Evolutionary conservation across 495 filamentous ascomycete genomes (phyloP).

Genomic region (Podospora sp.): DNA sequence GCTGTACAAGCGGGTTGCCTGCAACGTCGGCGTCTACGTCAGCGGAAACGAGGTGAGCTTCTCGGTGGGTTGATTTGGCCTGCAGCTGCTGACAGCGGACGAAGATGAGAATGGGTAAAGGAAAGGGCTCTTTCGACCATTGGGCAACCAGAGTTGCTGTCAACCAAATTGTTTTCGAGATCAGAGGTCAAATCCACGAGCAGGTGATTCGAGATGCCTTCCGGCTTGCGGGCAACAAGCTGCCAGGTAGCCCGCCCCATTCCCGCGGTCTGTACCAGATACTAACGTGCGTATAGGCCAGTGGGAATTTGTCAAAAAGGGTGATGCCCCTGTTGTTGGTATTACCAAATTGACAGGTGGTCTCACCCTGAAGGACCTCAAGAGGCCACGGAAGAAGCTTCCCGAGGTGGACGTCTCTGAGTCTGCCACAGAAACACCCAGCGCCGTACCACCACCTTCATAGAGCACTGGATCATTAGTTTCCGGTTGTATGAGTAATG

Average conservation of each 20-base stretch:
- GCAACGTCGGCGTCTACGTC: slow-evolving; percentile 92
- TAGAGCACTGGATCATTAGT: slow-evolving; percentile 14
- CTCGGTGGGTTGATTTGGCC: not conserved
- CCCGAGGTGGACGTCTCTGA: slow-evolving; percentile 40
- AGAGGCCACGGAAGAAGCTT: slow-evolving; percentile 70
- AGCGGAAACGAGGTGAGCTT: slow-evolving; percentile 81
- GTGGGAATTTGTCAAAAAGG: slow-evolving; percentile 92
- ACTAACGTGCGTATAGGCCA: slow-evolving; percentile 60
- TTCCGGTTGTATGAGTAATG: slow-evolving; percentile 16
- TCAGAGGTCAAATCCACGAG: slow-evolving; percentile 91
- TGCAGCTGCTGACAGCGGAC: slow-evolving; percentile 26
- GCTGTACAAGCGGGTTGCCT: slow-evolving; percentile 84
- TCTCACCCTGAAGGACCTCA: slow-evolving; percentile 78
- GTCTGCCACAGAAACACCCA: slow-evolving; percentile 13
- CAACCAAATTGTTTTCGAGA: slow-evolving; percentile 86
- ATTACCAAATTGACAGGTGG: slow-evolving; percentile 85
- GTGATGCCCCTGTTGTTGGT: slow-evolving; percentile 88
- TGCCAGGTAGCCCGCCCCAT: slow-evolving; percentile 68
- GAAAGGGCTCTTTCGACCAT: slow-evolving; percentile 95
- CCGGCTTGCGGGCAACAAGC: slow-evolving; percentile 88
- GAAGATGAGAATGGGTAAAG: slow-evolving; percentile 92
- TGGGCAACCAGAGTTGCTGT: slow-evolving; percentile 89
- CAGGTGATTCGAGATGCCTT: slow-evolving; percentile 93
- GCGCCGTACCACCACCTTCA: slow-evolving; percentile 31
- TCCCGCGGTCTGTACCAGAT: slow-evolving; percentile 21